Conservation (phyloP, 202 grass and related monocot genomes). For the Carex sylvatica region DNA sequence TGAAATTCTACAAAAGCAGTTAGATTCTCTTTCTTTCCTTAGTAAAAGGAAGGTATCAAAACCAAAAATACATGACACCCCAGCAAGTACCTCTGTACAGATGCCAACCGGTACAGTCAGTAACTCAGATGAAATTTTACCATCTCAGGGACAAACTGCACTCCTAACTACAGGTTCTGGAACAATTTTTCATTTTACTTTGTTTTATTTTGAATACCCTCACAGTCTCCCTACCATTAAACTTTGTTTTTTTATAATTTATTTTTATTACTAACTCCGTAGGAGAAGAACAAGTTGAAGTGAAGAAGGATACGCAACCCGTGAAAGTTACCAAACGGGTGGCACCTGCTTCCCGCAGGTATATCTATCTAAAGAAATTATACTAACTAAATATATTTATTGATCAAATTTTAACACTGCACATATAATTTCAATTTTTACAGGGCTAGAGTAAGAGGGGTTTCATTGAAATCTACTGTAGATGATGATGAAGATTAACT, state of each 20-base stretch:
- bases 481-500: conserved; percentile 43
- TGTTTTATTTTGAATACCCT: neutral
- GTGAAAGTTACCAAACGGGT: conserved; percentile 42
- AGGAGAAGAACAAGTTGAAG: conserved; percentile 3
- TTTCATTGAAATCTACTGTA: conserved; percentile 57
- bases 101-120: neutral
- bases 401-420: conserved; percentile 16
- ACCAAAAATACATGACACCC: conserved; percentile 48
- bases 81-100: conserved; percentile 33
- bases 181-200: neutral
- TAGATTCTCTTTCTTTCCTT: conserved; percentile 82
- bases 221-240: neutral
- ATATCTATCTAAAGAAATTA: neutral
- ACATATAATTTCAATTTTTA: conserved; percentile 21
- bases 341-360: conserved; percentile 35
- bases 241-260: neutral
- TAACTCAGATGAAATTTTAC: conserved; percentile 37
- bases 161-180: conserved; percentile 44
- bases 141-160: conserved; percentile 36
- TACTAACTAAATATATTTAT: neutral
- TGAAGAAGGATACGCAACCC: conserved; percentile 20
- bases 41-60: conserved; percentile 79
- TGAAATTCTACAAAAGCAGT: conserved; percentile 70
- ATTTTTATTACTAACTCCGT: neutral
- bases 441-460: conserved; percentile 65